A percentile compares a stretch with the other conserved stretches of the same genome.
phyloP scores from a whole-genome alignment of 2,329 filamentous ascomycete species.

The Aspergillus novofumigatus region DNA sequence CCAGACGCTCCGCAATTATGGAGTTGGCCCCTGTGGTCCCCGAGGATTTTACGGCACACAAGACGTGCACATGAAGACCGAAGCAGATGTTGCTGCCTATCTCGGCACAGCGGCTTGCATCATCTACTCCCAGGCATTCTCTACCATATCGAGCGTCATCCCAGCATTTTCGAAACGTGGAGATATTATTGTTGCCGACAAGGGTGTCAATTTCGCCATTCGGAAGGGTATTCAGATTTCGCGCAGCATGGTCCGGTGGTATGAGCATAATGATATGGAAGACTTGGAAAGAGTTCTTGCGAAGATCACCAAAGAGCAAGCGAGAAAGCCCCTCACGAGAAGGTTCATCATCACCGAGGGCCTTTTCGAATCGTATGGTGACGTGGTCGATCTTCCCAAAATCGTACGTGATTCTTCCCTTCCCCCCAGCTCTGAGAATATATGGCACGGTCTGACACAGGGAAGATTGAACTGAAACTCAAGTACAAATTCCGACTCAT shows the following conservation, averaged over 20 bases:
- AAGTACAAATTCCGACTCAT: conserved; percentile 98
- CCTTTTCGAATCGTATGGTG: conserved; percentile 85
- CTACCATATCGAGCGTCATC: conserved; percentile 93
- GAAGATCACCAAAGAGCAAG: conserved; percentile 82
- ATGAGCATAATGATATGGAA: conserved; percentile 92
- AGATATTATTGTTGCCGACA: conserved; percentile 94
- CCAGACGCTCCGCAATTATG: conserved; percentile 87
- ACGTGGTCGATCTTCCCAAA: conserved; percentile 77
- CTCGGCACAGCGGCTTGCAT: conserved; percentile 86
- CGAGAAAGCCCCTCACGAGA: conserved; percentile 80
- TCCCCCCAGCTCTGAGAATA: not conserved
- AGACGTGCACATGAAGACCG: conserved; percentile 96
- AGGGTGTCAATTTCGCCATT: conserved; percentile 87
- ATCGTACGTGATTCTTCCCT: conserved; percentile 55
- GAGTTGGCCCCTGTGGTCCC: conserved; percentile 92
- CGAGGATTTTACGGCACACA: conserved; percentile 98
- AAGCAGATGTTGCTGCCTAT: conserved; percentile 87
- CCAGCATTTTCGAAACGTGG: conserved; percentile 95
- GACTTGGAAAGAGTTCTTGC: conserved; percentile 83
- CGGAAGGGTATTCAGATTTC: conserved; percentile 92
- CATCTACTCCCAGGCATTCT: conserved; percentile 93
- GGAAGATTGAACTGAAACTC: conserved; percentile 80
- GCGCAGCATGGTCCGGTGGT: conserved; percentile 87
- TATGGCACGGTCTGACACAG: conserved; percentile 5
- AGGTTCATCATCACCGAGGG: conserved; percentile 96